Conservation (phyloP, 371 early-diverging fungal species). For the Apophysomyces trapeziformis region DNA sequence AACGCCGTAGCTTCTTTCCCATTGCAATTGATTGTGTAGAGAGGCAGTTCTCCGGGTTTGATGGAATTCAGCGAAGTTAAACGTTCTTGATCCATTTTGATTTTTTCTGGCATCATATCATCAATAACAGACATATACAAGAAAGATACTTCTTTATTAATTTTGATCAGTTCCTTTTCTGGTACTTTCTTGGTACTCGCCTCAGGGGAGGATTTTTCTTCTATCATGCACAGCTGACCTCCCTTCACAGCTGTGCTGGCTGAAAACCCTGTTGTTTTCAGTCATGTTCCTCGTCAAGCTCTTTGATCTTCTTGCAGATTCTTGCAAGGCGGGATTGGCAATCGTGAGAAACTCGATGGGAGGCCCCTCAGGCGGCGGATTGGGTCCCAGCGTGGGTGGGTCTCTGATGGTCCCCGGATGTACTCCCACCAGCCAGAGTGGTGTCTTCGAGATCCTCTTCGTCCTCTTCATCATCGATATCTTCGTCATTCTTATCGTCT, state of each 20-base stretch:
- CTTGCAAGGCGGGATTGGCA: background rate
- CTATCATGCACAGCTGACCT: background rate
- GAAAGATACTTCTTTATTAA: background rate
- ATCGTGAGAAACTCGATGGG: too few species aligned
- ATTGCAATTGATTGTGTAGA: background rate
- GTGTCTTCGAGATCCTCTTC: too few species aligned
- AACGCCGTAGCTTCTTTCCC: background rate
- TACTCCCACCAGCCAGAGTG: too few species aligned
- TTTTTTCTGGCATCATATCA: background rate
- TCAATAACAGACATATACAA: background rate
- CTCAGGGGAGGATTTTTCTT: background rate
- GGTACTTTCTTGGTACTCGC: background rate
- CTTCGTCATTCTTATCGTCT: too few species aligned
- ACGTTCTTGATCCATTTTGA: background rate
- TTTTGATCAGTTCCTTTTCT: background rate
- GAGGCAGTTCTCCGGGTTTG: too few species aligned
- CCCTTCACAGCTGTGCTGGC: background rate
- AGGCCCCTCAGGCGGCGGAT: too few species aligned
- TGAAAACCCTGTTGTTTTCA: background rate
- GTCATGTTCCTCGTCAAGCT: background rate
- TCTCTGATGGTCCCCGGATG: too few species aligned
- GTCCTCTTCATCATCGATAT: too few species aligned
- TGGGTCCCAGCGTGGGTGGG: too few species aligned
- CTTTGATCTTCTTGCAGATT: background rate
- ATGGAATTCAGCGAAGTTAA: background rate